Evolutionary conservation across 2,329 filamentous ascomycete species (phyloP).

Genomic region (Chaetoscypha palmicola): DNA sequence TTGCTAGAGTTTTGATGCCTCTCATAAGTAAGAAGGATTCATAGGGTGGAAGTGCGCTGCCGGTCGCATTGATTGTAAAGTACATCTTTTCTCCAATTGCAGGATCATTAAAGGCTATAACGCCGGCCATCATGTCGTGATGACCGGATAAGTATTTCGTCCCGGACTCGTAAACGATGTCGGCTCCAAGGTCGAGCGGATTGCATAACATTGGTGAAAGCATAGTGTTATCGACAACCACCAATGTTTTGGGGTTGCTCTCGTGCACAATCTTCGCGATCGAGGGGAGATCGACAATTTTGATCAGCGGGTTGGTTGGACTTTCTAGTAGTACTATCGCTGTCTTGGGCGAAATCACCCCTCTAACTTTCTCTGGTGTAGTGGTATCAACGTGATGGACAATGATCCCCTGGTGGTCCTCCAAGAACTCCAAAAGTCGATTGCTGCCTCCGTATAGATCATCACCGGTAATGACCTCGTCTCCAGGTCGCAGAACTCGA

Average conservation of each 20-base stretch:
- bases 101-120: constrained; percentile 83
- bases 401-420: constrained; percentile 80
- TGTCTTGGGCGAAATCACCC: constrained; percentile 70
- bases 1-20: constrained; percentile 91
- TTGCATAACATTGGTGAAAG: constrained; percentile 91
- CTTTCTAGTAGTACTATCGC: constrained; percentile 95
- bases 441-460: constrained; percentile 96
- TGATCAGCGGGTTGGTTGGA: constrained; percentile 95
- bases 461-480: constrained; percentile 95
- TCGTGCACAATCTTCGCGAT: constrained; percentile 74
- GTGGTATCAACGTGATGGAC: constrained; percentile 98
- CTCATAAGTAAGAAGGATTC: constrained; percentile 94
- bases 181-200: constrained; percentile 87
- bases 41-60: constrained; percentile 88
- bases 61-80: constrained; percentile 95
- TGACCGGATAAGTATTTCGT: constrained; percentile 98
- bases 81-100: constrained; percentile 81
- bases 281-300: constrained; percentile 84
- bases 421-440: constrained; percentile 84
- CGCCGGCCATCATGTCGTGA: constrained; percentile 98
- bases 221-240: constrained; percentile 98
- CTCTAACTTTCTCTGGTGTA: constrained; percentile 59
- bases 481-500: constrained; percentile 79
- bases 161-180: constrained; percentile 94
- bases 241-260: constrained; percentile 69